Base-by-base conservation (phyloP, 192 early-diverging fungal species). In the Coemansia sp. region DNA sequence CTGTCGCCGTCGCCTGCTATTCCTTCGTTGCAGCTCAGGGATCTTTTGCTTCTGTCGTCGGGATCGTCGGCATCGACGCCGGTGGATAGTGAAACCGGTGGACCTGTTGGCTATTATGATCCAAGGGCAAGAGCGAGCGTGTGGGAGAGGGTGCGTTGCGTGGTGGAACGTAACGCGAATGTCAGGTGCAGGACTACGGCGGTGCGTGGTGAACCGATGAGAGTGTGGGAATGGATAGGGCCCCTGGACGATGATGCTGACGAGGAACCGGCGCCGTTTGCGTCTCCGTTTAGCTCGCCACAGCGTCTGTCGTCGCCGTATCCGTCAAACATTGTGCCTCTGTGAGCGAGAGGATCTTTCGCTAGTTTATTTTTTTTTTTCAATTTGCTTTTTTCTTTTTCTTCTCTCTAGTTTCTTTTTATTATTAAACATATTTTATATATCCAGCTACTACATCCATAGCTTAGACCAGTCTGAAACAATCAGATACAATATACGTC, bases 211-310 rank as follows among this genome's bases (percentile, higher is more conserved):
- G 88, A 90, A 68, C 83, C 85, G 8, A 84, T 87, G 71, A 84
- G 87, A 22, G 85, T 84, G 37, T 90, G 88, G 88, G 87, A 90
- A 56, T 90, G 88, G 88, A 83, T 88, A 9, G 88, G 87, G 4
- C 76, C 82, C 5, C 56, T 83, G 52, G 81, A 78, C 11, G 71
- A 81, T 8, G 72, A 70, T 12, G 78, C 73, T 9, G 68, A 67
- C 41, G 56, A 61, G 6, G 15, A 66, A 15, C 14, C 35, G 35
- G 41, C 17, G 43, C 11, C 14, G 53, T 65, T 69, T n/a, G 35
- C 6, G 28, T 58, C 70, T 36, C 71, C 76, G 3, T 58, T 73
- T 36, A 64, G 28, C 4, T 78, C 69, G 14, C 68, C 68, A 3
- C 35, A 43, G 35, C 56, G 67, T 8, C 41, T 53, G 4, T n/a